Evolutionary conservation across 352 stramenopile genomes (phyloP).

Genomic region (Sclerospora graminicola): DNA sequence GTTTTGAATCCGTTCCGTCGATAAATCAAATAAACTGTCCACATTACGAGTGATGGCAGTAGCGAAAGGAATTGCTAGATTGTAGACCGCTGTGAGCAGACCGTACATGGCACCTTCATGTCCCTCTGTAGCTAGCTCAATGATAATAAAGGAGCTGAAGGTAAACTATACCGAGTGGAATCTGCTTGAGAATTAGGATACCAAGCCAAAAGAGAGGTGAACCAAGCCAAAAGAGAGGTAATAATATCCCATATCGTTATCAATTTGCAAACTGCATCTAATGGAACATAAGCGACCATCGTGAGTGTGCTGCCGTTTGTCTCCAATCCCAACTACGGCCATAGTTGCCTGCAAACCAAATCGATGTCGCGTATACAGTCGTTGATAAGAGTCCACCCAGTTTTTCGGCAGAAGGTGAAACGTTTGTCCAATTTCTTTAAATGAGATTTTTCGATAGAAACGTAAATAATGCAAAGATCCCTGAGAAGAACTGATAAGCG

Average conservation of each 20-base stretch:
- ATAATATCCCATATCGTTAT: conserved; percentile 37
- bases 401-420: conserved; percentile 43
- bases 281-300: conserved; percentile 24
- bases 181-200: no score
- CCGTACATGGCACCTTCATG: no score
- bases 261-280: conserved; percentile 45
- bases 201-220: conserved; percentile 36
- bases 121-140: no score
- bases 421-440: conserved; percentile 44
- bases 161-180: conserved; percentile 51
- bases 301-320: conserved; percentile 34
- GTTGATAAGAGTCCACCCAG: conserved; percentile 41
- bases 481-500: conserved; percentile 55
- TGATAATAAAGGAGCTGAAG: conserved; percentile 39
- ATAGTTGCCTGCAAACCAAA: no score
- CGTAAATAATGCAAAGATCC: conserved; percentile 53
- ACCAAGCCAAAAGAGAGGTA: conserved; percentile 54
- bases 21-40: no score
- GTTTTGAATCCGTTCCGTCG: no score
- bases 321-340: no score
- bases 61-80: conserved; percentile 38
- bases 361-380: conserved; percentile 33
- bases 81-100: conserved; percentile 33
- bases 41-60: conserved; percentile 35
- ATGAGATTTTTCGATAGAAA: conserved; percentile 43